A percentile compares a stretch with the other conserved stretches of the same genome.
Evolutionary conservation across 352 stramenopile species (phyloP).

Genomic region (Thalassiosira pacifica): DNA sequence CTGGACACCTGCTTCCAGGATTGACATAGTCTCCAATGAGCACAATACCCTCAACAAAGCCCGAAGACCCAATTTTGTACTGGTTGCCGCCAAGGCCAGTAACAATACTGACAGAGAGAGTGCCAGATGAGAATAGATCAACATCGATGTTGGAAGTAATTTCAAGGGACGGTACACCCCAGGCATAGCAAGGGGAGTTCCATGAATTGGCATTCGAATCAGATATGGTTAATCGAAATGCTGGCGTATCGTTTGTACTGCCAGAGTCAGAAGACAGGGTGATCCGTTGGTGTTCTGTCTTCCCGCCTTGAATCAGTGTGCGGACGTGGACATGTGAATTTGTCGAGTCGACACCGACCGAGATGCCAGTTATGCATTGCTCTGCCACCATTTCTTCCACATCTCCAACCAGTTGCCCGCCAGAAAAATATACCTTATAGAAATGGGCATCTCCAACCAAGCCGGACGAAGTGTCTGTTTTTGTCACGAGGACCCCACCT

Average conservation of each 20-base stretch:
- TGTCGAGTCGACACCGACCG: constrained; percentile 58
- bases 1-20: constrained; percentile 55
- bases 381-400: constrained; percentile 81
- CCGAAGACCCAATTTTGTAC: constrained; percentile 51
- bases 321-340: constrained; percentile 75
- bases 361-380: constrained; percentile 44
- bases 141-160: constrained; percentile 57
- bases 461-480: constrained; percentile 60
- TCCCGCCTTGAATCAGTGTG: constrained; percentile 88
- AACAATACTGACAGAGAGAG: constrained; percentile 49
- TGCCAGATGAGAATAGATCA: constrained; percentile 52
- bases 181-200: constrained; percentile 66
- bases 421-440: constrained; percentile 94
- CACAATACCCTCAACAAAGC: constrained; percentile 66
- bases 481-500: constrained; percentile 66
- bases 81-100: constrained; percentile 45
- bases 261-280: constrained; percentile 89
- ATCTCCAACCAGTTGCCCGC: constrained; percentile 89
- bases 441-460: constrained; percentile 86
- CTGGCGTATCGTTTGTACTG: constrained; percentile 49
- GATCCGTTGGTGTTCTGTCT: constrained; percentile 88
- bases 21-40: constrained; percentile 64
- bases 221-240: constrained; percentile 59
- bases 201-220: constrained; percentile 59
- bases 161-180: constrained; percentile 57